phyloP scores from a whole-genome alignment of 495 filamentous ascomycete genomes.

The Glarea lozoyensis region DNA sequence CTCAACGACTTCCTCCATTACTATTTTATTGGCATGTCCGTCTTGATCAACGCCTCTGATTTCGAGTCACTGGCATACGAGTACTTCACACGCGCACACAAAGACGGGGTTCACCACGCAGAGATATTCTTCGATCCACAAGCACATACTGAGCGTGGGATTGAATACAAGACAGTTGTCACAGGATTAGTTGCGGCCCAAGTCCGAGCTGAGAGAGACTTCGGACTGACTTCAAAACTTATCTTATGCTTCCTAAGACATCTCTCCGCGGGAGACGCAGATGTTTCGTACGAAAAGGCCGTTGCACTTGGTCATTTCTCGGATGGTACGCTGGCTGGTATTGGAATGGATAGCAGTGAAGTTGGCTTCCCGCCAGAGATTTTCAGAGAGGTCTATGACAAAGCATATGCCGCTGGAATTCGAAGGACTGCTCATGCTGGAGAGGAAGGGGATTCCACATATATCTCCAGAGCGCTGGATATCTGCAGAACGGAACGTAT shows the following conservation, averaged over 20 bases:
- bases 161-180: constrained; percentile 53
- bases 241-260: constrained; percentile 67
- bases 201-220: constrained; percentile 49
- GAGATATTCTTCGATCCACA: constrained; percentile 81
- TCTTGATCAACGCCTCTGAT: constrained; percentile 49
- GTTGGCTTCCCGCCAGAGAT: constrained; percentile 52
- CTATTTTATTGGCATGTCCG: constrained; percentile 70
- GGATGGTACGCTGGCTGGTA: constrained; percentile 44
- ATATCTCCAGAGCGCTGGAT: constrained; percentile 56
- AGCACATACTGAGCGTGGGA: constrained; percentile 54
- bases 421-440: constrained; percentile 62
- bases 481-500: constrained; percentile 49
- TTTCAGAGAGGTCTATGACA: constrained; percentile 49
- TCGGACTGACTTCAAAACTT: constrained; percentile 51
- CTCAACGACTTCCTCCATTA: constrained; percentile 72
- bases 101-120: constrained; percentile 60
- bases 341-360: constrained; percentile 63
- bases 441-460: constrained; percentile 62
- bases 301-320: constrained; percentile 41
- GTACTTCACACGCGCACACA: constrained; percentile 57
- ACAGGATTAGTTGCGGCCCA: constrained; percentile 50
- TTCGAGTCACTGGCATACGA: constrained; percentile 68
- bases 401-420: constrained; percentile 41
- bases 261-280: constrained; percentile 46
- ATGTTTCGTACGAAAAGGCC: constrained; percentile 38